Evolutionary conservation across 1,139 yeast genomes (phyloP).

Genomic region (Sugiyamaella castrensis): DNA sequence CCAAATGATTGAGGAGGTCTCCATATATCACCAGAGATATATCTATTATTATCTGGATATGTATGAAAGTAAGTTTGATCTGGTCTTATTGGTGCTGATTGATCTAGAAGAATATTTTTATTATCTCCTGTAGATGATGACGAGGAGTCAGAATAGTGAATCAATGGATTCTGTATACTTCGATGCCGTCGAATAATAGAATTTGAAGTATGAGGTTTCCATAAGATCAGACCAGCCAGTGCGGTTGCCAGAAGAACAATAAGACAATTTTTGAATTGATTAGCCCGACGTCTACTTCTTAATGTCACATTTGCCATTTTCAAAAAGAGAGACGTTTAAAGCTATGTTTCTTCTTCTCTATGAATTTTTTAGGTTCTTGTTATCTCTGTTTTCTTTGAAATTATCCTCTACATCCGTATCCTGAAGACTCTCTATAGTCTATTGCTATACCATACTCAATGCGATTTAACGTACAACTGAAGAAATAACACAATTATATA

Average conservation of each 20-base stretch:
- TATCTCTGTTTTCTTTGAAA: no score
- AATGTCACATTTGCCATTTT: background rate
- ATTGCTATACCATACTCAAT: no score
- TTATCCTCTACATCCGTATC: no score
- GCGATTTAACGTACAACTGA: no score
- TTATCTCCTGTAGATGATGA: no score
- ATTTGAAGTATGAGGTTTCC: constrained; percentile 5
- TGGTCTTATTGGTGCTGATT: background rate
- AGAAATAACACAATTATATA: no score
- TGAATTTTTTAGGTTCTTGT: no score
- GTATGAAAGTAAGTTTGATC: constrained; percentile 32
- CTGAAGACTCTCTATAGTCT: no score
- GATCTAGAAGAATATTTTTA: no score
- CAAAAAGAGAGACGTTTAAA: background rate
- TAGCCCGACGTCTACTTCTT: constrained; percentile 6
- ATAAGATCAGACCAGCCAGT: constrained; percentile 8
- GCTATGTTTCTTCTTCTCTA: background rate
- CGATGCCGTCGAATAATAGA: no score
- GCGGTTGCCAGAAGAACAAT: constrained; percentile 10
- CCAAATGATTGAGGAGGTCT: constrained; percentile 30
- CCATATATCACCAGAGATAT: constrained; percentile 34
- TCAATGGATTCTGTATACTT: no score
- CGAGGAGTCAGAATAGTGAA: no score
- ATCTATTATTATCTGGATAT: constrained; percentile 32
- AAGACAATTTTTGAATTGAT: constrained; percentile 8